Base-by-base conservation (phyloP, 345 rosid genomes). In the Eucalyptus cloeziana region DNA sequence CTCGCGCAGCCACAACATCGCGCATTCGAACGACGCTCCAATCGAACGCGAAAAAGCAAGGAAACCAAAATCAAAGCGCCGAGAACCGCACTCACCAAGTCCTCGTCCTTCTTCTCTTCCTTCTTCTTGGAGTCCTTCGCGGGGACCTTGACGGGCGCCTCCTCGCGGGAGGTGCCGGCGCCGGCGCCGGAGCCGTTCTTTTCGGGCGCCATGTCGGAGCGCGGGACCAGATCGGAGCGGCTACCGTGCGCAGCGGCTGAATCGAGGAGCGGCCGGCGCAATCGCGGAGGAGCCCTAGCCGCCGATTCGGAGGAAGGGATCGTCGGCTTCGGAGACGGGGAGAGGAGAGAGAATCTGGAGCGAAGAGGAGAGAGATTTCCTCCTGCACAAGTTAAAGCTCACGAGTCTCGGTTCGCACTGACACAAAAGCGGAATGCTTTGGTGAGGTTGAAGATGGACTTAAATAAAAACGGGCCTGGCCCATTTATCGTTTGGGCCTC, bases 61-160 rank as follows among this genome's bases (percentile, higher is more conserved):
- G 12, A 22, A 13, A n/a, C 86, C 58, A 52, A 31, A 56, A 17
- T n/a, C 3, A 56, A 33, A 21, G 37, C 25, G 24, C 49, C 76
- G 13, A 33, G 33, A 13, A 12, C 85, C 47, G 27, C 47, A 89
- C 94, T 93, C 86, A 96, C 99, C 92, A 97, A 93, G 93, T 96
- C 99, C 88, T 97, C 99, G 13, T 97, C 98, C 92, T 96, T 97
- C 91, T 96, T 96, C 64, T 96, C 99, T 76, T 96, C 98, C 91
- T 95, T 96, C 96, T 95, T 97, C 94, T 97, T 96, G 8, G 94
- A 93, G 91, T 96, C 99, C 92, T 97, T 97, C 21, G 97, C 85
- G 64, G 97, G 98, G 54, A 92, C 94, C 91, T 97, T 97, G 79
- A 52, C 83, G 81, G 95, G 7, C 45, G 95, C 91, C 91, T 96